Evolutionary conservation across 306 rosid species (phyloP).

Genomic region (Quillaja saponaria): DNA sequence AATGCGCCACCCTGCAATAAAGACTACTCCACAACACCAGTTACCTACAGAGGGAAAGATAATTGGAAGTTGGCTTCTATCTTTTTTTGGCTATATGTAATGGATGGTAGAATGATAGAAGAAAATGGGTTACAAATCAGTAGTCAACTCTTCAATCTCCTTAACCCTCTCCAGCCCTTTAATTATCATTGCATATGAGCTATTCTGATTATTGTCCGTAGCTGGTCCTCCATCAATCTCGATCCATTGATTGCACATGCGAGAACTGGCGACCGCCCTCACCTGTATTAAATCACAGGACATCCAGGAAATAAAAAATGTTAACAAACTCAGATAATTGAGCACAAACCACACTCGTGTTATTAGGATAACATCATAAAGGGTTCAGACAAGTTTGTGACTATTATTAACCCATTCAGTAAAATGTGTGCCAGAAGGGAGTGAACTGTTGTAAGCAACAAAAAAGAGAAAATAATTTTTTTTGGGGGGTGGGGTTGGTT

Average conservation of each 20-base stretch:
- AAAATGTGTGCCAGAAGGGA: too few relatives aligned
- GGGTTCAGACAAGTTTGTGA: not conserved
- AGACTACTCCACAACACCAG: constrained; percentile 32
- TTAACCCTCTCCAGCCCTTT: constrained; percentile 20
- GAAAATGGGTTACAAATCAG: constrained; percentile 25
- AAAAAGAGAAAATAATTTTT: too few relatives aligned
- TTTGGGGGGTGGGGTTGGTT: not conserved
- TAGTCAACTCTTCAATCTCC: constrained; percentile 23
- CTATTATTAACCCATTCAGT: not conserved
- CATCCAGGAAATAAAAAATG: constrained; percentile 26
- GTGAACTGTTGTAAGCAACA: too few relatives aligned
- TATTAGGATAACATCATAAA: not conserved
- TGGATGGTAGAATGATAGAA: too few relatives aligned
- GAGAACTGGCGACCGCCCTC: constrained; percentile 60
- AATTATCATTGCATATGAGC: constrained; percentile 5
- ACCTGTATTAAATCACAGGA: constrained; percentile 45
- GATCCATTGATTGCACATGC: constrained; percentile 52
- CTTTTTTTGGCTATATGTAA: too few relatives aligned
- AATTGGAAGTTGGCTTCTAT: constrained; percentile 26
- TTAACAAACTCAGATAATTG: constrained; percentile 1
- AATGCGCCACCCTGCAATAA: constrained; percentile 30
- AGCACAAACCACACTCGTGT: not conserved
- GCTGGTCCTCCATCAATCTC: constrained; percentile 33
- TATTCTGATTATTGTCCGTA: constrained; percentile 12
- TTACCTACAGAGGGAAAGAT: constrained; percentile 33